Evolutionary conservation across 805 yeast genomes (phyloP).

Genomic region (Cyberlindnera meyerae): DNA sequence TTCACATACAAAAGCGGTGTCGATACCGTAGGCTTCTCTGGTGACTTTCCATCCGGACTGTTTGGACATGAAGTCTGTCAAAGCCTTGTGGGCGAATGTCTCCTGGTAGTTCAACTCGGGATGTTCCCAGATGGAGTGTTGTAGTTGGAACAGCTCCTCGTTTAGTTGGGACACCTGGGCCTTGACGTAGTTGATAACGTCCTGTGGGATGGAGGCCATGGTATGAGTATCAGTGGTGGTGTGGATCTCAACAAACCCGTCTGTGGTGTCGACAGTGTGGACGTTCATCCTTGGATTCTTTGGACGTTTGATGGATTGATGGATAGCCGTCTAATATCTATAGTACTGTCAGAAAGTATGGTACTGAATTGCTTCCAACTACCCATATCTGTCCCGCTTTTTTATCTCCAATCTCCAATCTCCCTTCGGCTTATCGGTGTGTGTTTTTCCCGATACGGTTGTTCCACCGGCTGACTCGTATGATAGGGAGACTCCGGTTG

Average conservation of each 20-base stretch:
- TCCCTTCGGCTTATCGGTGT: no score
- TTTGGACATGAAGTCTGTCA: slow-evolving; percentile 9
- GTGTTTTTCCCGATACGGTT: no score
- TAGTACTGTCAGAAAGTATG: no score
- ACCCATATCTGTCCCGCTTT: no score
- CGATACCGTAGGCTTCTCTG: slow-evolving; percentile 8
- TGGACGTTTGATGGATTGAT: no score
- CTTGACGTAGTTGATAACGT: slow-evolving; percentile 3
- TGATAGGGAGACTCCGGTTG: no score
- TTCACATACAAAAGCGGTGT: slow-evolving; percentile 7
- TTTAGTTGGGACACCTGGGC: slow-evolving; percentile 1
- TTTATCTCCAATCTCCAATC: no score
- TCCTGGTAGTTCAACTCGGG: slow-evolving; percentile 10
- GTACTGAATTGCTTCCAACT: no score
- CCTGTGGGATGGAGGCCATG: background rate
- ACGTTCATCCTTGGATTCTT: no score
- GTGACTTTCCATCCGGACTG: slow-evolving; percentile 11
- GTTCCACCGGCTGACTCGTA: no score
- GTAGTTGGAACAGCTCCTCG: slow-evolving; percentile 5
- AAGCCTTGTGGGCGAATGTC: slow-evolving; percentile 4
- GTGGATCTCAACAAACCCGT: slow-evolving; percentile 3
- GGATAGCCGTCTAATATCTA: no score
- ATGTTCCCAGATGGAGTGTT: slow-evolving; percentile 9
- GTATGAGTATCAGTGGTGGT: background rate
- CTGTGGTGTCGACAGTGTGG: slow-evolving; percentile 1